Percentiles rank a stretch among this genome's conserved stretches.
These are phyloP conservation scores for Akanthomyces uredinophilus DNA, from an alignment of 2,329 filamentous ascomycete species.

Conservation along the genomic window DNA sequence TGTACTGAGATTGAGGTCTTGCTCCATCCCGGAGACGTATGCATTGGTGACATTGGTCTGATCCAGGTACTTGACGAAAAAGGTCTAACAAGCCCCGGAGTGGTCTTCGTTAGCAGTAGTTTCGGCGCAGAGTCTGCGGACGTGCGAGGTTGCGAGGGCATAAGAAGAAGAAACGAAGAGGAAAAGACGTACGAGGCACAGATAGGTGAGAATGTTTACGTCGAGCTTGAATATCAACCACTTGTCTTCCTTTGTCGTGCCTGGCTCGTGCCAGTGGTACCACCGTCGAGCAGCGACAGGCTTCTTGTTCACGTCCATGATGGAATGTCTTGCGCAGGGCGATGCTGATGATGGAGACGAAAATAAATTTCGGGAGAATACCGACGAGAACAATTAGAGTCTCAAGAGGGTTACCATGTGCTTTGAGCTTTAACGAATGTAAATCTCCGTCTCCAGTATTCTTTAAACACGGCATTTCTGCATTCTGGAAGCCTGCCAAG, in stretches of 20 bases:
- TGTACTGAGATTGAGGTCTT: neutral
- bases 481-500: neutral
- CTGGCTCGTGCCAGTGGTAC: slow-evolving; percentile 39
- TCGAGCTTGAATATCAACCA: slow-evolving; percentile 45
- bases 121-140: neutral
- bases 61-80: neutral
- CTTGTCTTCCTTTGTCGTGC: slow-evolving; percentile 36
- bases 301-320: neutral
- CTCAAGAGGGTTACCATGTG: neutral
- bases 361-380: neutral
- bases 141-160: too few relatives aligned
- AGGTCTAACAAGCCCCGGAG: neutral
- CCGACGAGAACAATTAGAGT: too few relatives aligned
- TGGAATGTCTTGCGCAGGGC: neutral
- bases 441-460: too few relatives aligned
- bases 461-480: neutral
- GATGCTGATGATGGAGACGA: neutral
- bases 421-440: neutral
- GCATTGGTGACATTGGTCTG: neutral
- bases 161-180: too few relatives aligned
- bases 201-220: slow-evolving; percentile 37
- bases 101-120: neutral
- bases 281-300: slow-evolving; percentile 17
- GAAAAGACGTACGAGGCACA: slow-evolving; percentile 28
- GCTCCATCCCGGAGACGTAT: neutral